A percentile compares a stretch with the other conserved stretches of the same genome.
Conservation (phyloP, 2,329 filamentous ascomycete genomes). For the Claviceps cyperi region DNA sequence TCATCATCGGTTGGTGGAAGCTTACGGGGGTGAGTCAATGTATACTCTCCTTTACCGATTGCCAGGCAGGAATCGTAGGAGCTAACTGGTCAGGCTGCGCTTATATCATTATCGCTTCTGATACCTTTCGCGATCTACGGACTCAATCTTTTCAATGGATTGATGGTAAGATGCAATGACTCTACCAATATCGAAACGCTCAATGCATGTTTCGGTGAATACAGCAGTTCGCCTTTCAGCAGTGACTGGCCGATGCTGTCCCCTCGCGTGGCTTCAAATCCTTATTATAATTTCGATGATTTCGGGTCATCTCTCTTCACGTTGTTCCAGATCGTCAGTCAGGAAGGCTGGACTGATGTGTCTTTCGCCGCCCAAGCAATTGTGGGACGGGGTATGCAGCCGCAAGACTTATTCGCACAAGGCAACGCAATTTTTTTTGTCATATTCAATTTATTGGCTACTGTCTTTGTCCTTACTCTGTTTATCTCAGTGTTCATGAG, state of each 20-base stretch:
- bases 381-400: conserved; percentile 61
- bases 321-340: conserved; percentile 95
- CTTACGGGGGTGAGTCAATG: conserved; percentile 55
- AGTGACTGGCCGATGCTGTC: conserved; percentile 65
- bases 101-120: conserved; percentile 85
- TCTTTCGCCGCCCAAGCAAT: conserved; percentile 74
- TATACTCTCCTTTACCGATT: not conserved
- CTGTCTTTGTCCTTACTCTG: conserved; percentile 89
- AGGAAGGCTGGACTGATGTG: conserved; percentile 96
- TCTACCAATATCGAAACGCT: conserved; percentile 43
- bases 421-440: conserved; percentile 92
- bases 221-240: conserved; percentile 56
- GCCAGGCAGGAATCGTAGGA: not conserved
- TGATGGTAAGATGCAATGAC: conserved; percentile 63
- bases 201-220: conserved; percentile 74
- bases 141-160: conserved; percentile 78
- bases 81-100: conserved; percentile 45
- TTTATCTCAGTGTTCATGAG: conserved; percentile 99
- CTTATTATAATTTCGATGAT: conserved; percentile 84
- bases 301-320: conserved; percentile 91
- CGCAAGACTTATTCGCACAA: conserved; percentile 50
- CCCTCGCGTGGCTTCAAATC: conserved; percentile 67
- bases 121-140: conserved; percentile 97
- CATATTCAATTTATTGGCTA: conserved; percentile 87
- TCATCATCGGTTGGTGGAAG: conserved; percentile 89